phyloP scores from a whole-genome alignment of 148 eudicot species.

The Simmondsia chinensis region DNA sequence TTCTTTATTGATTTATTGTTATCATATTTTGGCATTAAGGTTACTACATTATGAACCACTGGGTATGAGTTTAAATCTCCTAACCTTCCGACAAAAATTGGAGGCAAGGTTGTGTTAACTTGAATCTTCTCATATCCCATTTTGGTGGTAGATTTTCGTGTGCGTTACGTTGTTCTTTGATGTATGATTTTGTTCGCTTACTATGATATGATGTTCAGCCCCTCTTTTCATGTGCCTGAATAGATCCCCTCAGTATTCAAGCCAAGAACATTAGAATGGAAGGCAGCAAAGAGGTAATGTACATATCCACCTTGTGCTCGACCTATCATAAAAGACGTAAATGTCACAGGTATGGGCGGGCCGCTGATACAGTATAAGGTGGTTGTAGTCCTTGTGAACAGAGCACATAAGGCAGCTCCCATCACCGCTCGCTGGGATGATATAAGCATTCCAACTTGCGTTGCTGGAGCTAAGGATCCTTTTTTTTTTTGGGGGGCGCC shows the following conservation, averaged over 20 bases:
- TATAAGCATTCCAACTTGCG: conserved; percentile 42
- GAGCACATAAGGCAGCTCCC: conserved; percentile 12
- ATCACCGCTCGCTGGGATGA: conserved; percentile 75
- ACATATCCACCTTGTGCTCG: background rate
- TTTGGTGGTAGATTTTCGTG: too few relatives aligned
- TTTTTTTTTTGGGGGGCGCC: too few relatives aligned
- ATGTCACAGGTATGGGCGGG: conserved; percentile 75
- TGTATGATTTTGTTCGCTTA: too few relatives aligned
- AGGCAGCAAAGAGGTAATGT: conserved; percentile 57
- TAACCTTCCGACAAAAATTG: too few relatives aligned
- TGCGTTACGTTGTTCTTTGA: too few relatives aligned
- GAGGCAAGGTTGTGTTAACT: too few relatives aligned
- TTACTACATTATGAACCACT: background rate
- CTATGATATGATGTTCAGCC: too few relatives aligned
- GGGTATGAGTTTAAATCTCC: too few relatives aligned
- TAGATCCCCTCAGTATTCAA: conserved; percentile 76
- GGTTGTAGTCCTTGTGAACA: conserved; percentile 49
- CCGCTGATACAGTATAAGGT: conserved; percentile 57
- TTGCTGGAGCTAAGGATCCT: conserved; percentile 57
- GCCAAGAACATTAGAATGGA: conserved; percentile 65
- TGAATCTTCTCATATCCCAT: too few relatives aligned
- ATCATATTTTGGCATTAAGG: too few relatives aligned
- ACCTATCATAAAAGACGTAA: background rate
- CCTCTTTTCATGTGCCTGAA: too few relatives aligned
- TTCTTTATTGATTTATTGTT: too few relatives aligned